Evolutionary conservation across 805 yeast species (phyloP), one percentile per base, ranked within the genome.

Genomic region (Barnettozyma pratensis): DNA sequence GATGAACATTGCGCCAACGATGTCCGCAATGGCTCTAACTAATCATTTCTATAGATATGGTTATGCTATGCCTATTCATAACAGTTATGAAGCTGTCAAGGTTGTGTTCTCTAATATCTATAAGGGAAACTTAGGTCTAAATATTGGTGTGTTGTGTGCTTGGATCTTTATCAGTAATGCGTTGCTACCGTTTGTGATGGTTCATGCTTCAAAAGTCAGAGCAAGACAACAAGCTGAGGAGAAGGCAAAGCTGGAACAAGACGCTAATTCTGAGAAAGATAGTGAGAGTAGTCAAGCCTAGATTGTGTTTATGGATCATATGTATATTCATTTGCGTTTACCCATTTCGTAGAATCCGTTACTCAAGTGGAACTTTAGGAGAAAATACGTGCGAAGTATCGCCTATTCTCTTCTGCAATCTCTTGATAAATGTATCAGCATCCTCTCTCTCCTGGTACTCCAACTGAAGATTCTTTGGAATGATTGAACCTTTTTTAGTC

Each of bases 61-160:
- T 6, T 81, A 81, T 55, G 85, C 79, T 2, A 67, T 80, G 68
- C 95, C 94, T 5, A 73, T 84, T 44, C 81, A 81, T 57, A 83
- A 83, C 56, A 75, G 84, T 1, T 73, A 75, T 46, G 87, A 81
- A 54, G 71, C 79, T 34, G 70, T 75, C 57, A 80, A 81, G 58
- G 81, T 83, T 3, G 66, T 83, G 1, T 70, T 85, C 45, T 77
- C 79, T 58, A 65, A 81, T 61, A 71, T 83, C 1, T 74, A 76
- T 53, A 80, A 74, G 56, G 80, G 81, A 1, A 57, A 74, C 29
- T 51, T 83, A 64, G 88, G 88, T 6, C 66, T 83, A 56, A 72
- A 82, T 55, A 65, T 74, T 50, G 89, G 85, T 29, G 68, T 84
- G 10, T 60, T 84, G 43, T 57, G 75, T 28, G 82, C 77, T 0